Base-by-base conservation (phyloP, 2,329 filamentous ascomycete genomes). In the Tricladium varicosporioides region DNA sequence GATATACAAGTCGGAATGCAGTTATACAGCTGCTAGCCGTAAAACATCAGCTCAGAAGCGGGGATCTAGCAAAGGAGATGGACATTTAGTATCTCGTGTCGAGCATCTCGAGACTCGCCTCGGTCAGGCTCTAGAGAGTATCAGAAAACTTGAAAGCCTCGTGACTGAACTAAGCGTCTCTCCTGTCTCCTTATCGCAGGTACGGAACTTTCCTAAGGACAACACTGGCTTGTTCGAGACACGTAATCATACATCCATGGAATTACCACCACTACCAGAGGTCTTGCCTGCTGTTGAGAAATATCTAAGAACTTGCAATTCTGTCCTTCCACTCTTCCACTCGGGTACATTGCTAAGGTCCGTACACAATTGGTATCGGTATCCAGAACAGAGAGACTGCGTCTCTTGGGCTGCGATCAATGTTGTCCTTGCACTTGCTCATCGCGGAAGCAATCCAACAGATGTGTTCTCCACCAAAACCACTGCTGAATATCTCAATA, bases 341-440 rank as follows among this genome's bases (percentile, higher is more conserved):
- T 56, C 57, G 15, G 60, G 56, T 56, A 59, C 60, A 50, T 59
- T 67, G 42, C 58, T 66, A 44, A 58, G 51, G 16, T 44, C 59
- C 32, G 55, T 67, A 42, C 58, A 65, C 53, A 48, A 64, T 45
- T 66, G 55, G 54, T 67, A 66, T 56, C 19, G 54, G 47, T 15
- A 52, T 54, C 53, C 50, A 19, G 19, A 22, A 57, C 63, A 61
- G 52, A 65, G 63, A 57, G 60, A 69, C 49, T 63, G 59, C 43
- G 61, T 63, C 51, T 61, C 55, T 51, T 70, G 67, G 67, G 67
- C 67, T 50, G 67, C 68, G 16, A 69, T 70, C 19, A 68, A 70
- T 53, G 61, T 69, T 27, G 67, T 70, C 13, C 56, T 70, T 13
- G 68, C 66, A 42, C 64, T 70, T 42, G 64, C 68, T 53, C 52